phyloP scores from a whole-genome alignment of 1,284 basidiomycete species.

The Microbotryomycetes sp. region DNA sequence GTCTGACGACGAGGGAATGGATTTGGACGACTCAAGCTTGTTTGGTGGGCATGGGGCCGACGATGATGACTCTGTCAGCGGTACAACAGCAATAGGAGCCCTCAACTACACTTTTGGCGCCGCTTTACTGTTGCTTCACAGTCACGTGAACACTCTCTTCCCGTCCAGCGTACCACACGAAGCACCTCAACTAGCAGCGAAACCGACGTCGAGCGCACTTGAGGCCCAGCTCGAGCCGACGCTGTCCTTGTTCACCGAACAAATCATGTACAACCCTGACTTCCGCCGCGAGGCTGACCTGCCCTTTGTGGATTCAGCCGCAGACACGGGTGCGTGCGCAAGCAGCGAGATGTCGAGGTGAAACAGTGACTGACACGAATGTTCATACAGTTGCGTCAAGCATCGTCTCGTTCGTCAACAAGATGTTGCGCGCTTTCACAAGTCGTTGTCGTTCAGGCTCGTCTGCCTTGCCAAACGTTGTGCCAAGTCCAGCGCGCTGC shows the following conservation, averaged over 20 bases:
- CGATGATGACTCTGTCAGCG: not conserved
- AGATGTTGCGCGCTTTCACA: not conserved
- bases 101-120: constrained; percentile 6
- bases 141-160: not conserved
- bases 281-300: constrained; percentile 9
- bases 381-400: not conserved
- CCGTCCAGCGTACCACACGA: not conserved
- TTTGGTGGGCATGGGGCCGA: not conserved
- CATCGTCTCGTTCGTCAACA: not conserved
- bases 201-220: not conserved
- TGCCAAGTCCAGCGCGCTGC: constrained; percentile 9
- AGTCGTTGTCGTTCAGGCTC: not conserved
- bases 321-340: too few relatives aligned
- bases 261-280: constrained; percentile 13
- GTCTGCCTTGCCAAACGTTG: not conserved
- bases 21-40: not conserved
- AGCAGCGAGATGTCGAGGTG: too few relatives aligned
- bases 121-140: constrained; percentile 4
- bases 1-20: constrained; percentile 10
- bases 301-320: too few relatives aligned
- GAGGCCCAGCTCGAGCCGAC: constrained; percentile 7
- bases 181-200: not conserved
- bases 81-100: not conserved
- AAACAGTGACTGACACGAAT: too few relatives aligned
- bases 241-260: constrained; percentile 10